Conservation (phyloP, 106 monocot species). For the Dioscorea zingiberensis region DNA sequence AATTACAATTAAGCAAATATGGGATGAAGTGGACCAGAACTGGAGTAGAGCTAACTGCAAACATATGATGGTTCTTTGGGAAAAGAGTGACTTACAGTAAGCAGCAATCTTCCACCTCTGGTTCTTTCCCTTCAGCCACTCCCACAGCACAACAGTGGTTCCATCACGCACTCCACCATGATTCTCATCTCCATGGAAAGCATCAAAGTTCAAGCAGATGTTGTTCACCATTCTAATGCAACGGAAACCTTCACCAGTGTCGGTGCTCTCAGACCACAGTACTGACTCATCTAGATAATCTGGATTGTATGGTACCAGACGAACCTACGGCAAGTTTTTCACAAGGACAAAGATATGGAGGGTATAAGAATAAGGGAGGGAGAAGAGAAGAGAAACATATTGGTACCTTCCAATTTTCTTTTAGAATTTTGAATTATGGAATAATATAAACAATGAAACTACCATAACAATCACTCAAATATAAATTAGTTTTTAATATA, state of each 20-base stretch:
- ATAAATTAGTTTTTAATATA: too few species aligned
- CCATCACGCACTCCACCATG: conserved; percentile 17
- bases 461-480: too few species aligned
- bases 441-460: too few species aligned
- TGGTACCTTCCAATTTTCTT: too few species aligned
- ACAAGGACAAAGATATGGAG: background rate
- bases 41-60: too few species aligned
- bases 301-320: conserved; percentile 17
- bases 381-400: too few species aligned
- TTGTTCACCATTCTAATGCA: conserved; percentile 18
- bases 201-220: conserved; percentile 16
- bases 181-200: conserved; percentile 11
- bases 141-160: conserved; percentile 10
- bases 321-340: conserved; percentile 11
- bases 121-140: conserved; percentile 14
- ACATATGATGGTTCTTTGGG: too few species aligned
- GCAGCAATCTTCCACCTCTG: conserved; percentile 15
- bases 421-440: too few species aligned
- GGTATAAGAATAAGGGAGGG: too few species aligned
- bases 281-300: conserved; percentile 34
- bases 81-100: conserved; percentile 2
- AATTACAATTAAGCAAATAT: too few species aligned
- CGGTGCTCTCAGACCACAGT: conserved; percentile 40
- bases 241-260: conserved; percentile 4
- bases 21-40: too few species aligned